Evolutionary conservation across 2,329 filamentous ascomycete genomes (phyloP), one percentile per base, ranked within the genome.

Genomic region (Aschersonia sp.): DNA sequence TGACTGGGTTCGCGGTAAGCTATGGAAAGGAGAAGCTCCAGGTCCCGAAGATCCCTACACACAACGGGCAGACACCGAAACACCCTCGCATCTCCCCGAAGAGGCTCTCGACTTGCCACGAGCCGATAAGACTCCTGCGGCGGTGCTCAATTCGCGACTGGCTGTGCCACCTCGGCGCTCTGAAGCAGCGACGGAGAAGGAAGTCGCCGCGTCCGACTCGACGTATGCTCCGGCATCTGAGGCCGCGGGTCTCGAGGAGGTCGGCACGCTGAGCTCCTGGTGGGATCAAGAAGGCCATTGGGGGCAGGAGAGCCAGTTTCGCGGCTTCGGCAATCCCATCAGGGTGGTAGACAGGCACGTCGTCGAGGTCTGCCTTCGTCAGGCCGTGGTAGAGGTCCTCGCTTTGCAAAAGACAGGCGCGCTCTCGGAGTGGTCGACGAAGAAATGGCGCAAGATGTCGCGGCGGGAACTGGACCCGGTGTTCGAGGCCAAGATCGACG

Each of bases 201-300:
- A 64, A 43, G 28, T 59, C 5, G 48, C 55, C 49, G 53, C 59
- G 5, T 45, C 54, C 5, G 60, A 65, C 32, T 56, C 64, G 9
- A 57, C 55, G 5, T 80, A 79, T 57, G 56, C 59, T 3, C 74
- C 75, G 3, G 77, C 76, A 12, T 60, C 61, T 10, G 61, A 60
- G 4, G 64, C 65, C 5, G 63, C 67, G 0, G 72, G 64, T 0
- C 64, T 80, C 2, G 68, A 72, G 51, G 63, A 69, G 45, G 67
- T 77, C 9, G 69, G 68, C 41, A 64, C 69, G 1, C 51, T 77
- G 40, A 61, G 61, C 35, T 61, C 60, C 30, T 80, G 75, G 75
- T 80, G 75, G 75, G 67, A 77, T 5, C 59, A 65, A 46, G 61
- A 63, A n/a, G 65, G 65, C n/a, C 67, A 77, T 56, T 79, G 76